Evolutionary conservation across 2,329 filamentous ascomycete genomes (phyloP).

Genomic region (Epichloe amarillans): DNA sequence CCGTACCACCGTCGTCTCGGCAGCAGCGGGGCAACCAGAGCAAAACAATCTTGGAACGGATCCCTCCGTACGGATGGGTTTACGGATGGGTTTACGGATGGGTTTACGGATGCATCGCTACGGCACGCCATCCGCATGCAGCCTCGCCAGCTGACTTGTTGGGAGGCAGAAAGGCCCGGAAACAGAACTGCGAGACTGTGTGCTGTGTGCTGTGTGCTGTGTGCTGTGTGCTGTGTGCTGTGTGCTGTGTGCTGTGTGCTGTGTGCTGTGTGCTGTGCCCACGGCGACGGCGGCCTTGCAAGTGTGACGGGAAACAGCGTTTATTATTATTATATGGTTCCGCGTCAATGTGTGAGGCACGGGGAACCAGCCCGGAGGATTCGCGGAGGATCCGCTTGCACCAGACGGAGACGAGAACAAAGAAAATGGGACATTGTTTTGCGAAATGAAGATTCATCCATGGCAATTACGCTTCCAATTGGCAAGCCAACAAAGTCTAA

Average conservation of each 20-base stretch:
- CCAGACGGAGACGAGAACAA: neutral
- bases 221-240: too few species aligned
- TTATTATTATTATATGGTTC: too few species aligned
- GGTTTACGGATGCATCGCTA: neutral
- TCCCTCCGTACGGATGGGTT: too few species aligned
- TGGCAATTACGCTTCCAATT: conserved; percentile 2
- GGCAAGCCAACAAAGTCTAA: conserved; percentile 1
- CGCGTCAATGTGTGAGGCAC: neutral
- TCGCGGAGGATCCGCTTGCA: neutral
- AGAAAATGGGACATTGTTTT: neutral
- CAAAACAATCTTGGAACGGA: neutral
- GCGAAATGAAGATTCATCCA: neutral
- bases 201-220: neutral
- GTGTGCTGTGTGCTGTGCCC: neutral
- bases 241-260: too few species aligned
- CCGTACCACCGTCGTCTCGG: too few species aligned
- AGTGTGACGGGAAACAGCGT: too few species aligned
- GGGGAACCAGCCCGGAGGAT: neutral
- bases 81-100: too few species aligned
- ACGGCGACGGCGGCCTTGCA: too few species aligned
- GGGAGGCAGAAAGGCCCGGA: neutral
- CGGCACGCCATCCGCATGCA: neutral
- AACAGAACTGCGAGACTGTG: neutral
- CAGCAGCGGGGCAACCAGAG: neutral
- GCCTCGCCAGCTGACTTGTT: neutral